Evolutionary conservation across 2,329 filamentous ascomycete species (phyloP), one percentile per base, ranked within the genome.

Genomic region (Colletotrichum tabaci): DNA sequence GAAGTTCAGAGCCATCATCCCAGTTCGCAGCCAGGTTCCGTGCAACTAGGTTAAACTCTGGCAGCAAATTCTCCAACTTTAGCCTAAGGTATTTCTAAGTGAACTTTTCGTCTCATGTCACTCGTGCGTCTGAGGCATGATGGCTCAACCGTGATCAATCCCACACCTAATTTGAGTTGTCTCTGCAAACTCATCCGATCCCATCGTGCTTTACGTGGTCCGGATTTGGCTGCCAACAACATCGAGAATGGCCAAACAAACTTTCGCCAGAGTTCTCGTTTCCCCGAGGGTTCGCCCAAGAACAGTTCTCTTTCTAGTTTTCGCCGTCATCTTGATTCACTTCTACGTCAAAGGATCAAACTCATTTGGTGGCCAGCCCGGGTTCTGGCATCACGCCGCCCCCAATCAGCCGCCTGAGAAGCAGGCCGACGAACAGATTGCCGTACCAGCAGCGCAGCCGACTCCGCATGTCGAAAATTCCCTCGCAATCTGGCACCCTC

Each of bases 231-330:
- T 10, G 50, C 18, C 50, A 53, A 26, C 21, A 53, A 53, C 15
- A 53, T 53, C 23, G 50, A 53, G 18, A 53, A 53, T 53, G 50
- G 50, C 13, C 50, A 53, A 30, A 16, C 23, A 53, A 21, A 53
- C 23, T 16, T 53, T 53, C 13, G 21, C 50, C 23, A 53, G 50
- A 53, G 23, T 21, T 30, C 18, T 53, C 8, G 50, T 30, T 21
- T 13, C 23, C 15, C 50, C 50, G 5, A 53, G 50, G 18, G 50
- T 53, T 30, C 50, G 50, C 9, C 50, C 50, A 2, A 8, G 50
- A 30, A 53, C 50, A 16, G 15, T 53, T 21, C 23, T 53, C 21
- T 30, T 53, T 1, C 50, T 53, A 9, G 23, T 26, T 30, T 30
- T 30, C 8, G 23, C 50, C 30, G 23, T 13, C 23, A 30, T 53